Conservation (phyloP, 139 green algal species). For the Coelastrella sp. region DNA sequence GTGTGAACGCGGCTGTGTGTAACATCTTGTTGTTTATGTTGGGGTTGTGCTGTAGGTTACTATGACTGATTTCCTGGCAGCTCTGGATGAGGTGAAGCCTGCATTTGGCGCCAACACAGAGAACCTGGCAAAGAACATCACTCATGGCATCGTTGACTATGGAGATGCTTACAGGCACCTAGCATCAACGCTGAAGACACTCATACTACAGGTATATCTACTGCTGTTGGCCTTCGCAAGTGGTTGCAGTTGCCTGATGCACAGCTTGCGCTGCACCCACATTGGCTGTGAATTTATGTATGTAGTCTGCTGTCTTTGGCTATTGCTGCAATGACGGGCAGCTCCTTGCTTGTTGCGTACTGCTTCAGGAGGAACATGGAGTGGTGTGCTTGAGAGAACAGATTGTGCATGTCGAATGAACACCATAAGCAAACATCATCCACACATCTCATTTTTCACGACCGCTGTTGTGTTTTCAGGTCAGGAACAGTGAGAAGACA, state of each 20-base stretch:
- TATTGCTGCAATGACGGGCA: too few species aligned
- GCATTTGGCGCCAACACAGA: constrained; percentile 94
- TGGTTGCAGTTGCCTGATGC: too few species aligned
- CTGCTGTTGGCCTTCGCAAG: too few species aligned
- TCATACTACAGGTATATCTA: constrained; percentile 61
- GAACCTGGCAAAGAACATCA: constrained; percentile 83
- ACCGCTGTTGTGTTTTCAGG: constrained; percentile 61
- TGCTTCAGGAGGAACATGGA: too few species aligned
- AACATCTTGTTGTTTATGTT: too few species aligned
- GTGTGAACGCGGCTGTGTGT: too few species aligned
- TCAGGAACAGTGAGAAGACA: constrained; percentile 84
- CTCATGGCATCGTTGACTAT: constrained; percentile 92
- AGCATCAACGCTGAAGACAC: constrained; percentile 58
- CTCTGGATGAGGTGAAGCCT: constrained; percentile 94
- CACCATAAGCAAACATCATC: neutral
- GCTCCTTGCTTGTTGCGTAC: too few species aligned
- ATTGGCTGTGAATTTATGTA: too few species aligned
- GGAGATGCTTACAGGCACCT: constrained; percentile 87
- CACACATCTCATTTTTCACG: neutral
- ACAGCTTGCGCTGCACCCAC: too few species aligned
- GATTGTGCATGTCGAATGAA: too few species aligned
- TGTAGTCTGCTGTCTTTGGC: too few species aligned
- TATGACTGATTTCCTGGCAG: constrained; percentile 91
- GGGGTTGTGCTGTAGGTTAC: constrained; percentile 76
- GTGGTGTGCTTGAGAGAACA: too few species aligned